These are phyloP conservation scores for Acorus gramineus DNA, from an alignment of 106 monocot species.

Conservation along the genomic window DNA sequence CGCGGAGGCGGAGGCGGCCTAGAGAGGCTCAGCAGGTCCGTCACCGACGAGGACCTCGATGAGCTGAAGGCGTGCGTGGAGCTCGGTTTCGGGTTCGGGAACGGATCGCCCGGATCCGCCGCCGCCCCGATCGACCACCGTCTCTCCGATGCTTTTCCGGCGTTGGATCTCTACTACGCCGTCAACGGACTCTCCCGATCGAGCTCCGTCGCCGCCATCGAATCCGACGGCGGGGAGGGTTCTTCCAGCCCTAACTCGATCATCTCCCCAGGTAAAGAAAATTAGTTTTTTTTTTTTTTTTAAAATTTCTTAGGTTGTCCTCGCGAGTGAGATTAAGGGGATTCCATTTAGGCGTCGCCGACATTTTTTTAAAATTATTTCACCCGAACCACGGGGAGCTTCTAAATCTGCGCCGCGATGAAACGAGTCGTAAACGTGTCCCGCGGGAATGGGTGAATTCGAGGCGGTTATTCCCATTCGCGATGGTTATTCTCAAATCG, in stretches of 20 bases:
- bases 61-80: constrained; percentile 79
- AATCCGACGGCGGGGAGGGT: constrained; percentile 12
- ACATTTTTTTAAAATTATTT: no score
- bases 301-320: no score
- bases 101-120: constrained; percentile 7
- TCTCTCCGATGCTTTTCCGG: constrained; percentile 42
- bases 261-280: constrained; percentile 27
- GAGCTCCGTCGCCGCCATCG: constrained; percentile 1
- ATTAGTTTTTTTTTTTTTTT: no score
- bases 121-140: constrained; percentile 4
- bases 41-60: constrained; percentile 80
- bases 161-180: constrained; percentile 43
- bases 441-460: no score
- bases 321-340: no score
- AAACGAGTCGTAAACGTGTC: no score
- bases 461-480: no score
- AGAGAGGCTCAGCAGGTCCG: constrained; percentile 24
- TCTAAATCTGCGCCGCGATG: no score
- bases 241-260: constrained; percentile 24
- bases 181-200: constrained; percentile 13
- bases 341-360: no score
- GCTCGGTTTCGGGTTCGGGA: constrained; percentile 53
- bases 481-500: no score
- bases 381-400: no score
- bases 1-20: neutral